Conservation (phyloP, 345 rosid species). For the Noccaea bulbosa region DNA sequence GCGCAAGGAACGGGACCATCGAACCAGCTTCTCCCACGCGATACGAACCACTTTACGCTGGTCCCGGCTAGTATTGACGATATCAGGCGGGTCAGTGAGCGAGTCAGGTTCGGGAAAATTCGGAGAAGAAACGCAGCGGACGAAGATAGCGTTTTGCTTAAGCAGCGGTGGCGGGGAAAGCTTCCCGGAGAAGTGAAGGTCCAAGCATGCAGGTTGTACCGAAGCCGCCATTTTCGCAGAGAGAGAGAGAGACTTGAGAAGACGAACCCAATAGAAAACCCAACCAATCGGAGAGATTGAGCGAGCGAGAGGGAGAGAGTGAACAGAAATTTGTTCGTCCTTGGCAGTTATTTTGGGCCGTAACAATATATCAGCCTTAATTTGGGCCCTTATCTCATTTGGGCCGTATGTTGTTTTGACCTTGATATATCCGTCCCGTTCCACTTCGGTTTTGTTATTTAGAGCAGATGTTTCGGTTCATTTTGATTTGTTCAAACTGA, state of each 20-base stretch:
- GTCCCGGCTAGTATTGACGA: slow-evolving; percentile 45
- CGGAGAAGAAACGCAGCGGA: slow-evolving; percentile 44
- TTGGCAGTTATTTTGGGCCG: slow-evolving; percentile 30
- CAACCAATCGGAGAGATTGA: slow-evolving; percentile 36
- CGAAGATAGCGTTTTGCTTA: slow-evolving; percentile 32
- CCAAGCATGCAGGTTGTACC: slow-evolving; percentile 46
- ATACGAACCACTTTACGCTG: slow-evolving; percentile 71
- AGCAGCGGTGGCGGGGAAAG: slow-evolving; percentile 16
- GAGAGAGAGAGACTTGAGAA: slow-evolving; percentile 25
- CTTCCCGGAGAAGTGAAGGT: slow-evolving; percentile 41
- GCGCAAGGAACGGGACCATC: slow-evolving; percentile 92
- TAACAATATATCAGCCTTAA: background rate
- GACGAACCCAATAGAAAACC: slow-evolving; percentile 13
- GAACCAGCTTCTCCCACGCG: slow-evolving; percentile 90
- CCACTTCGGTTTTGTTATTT: background rate
- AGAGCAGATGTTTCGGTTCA: background rate
- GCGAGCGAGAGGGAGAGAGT: background rate
- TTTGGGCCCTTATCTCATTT: slow-evolving; percentile 20
- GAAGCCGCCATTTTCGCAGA: slow-evolving; percentile 51
- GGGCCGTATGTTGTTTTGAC: background rate
- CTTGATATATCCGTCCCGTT: too few species aligned
- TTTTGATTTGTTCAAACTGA: background rate
- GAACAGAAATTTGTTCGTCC: background rate
- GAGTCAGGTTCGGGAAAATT: slow-evolving; percentile 32
- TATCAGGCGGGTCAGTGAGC: slow-evolving; percentile 34